Percentiles rank a stretch among this genome's conserved stretches.
Evolutionary conservation across 208 protist species (phyloP).

Genomic region (Balamuthia mandrillaris): DNA sequence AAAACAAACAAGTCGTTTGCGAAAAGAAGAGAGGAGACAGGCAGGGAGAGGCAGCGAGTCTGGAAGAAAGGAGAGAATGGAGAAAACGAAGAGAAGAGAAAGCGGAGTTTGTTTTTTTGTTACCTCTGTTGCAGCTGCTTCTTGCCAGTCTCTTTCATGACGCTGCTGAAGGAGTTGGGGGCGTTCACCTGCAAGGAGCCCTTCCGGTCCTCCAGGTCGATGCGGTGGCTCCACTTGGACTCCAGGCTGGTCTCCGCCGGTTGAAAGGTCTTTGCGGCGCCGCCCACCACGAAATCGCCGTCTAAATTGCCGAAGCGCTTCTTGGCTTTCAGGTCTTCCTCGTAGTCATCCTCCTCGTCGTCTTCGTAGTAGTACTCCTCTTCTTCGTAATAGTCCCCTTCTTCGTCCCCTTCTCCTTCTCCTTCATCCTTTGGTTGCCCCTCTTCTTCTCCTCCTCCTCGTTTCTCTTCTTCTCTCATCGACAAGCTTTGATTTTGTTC

Average conservation of each 20-base stretch:
- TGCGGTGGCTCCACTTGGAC: not conserved
- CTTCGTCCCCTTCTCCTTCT: not conserved
- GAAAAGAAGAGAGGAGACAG: not conserved
- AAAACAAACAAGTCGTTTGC: not conserved
- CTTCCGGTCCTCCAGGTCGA: not conserved
- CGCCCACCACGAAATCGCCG: not conserved
- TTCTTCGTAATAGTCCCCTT: not conserved
- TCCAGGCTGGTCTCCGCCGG: not conserved
- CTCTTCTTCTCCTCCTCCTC: not conserved
- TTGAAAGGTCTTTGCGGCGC: not conserved
- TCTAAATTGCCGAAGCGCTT: not conserved
- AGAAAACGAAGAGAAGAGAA: not conserved
- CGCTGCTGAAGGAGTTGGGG: not conserved
- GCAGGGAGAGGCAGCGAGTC: not conserved
- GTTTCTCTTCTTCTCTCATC: not conserved
- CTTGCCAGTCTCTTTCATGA: not conserved
- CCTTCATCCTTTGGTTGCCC: not conserved
- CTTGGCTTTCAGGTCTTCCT: not conserved
- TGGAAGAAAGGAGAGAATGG: not conserved
- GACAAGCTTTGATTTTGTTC: not conserved
- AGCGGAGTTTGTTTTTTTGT: not conserved
- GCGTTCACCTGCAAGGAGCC: not conserved
- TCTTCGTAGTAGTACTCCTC: not conserved
- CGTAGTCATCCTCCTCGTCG: not conserved
- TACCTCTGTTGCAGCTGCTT: constrained; percentile 2